phyloP scores from a whole-genome alignment of 2,329 filamentous ascomycete species.

The Arthrobotrys sinensis region DNA sequence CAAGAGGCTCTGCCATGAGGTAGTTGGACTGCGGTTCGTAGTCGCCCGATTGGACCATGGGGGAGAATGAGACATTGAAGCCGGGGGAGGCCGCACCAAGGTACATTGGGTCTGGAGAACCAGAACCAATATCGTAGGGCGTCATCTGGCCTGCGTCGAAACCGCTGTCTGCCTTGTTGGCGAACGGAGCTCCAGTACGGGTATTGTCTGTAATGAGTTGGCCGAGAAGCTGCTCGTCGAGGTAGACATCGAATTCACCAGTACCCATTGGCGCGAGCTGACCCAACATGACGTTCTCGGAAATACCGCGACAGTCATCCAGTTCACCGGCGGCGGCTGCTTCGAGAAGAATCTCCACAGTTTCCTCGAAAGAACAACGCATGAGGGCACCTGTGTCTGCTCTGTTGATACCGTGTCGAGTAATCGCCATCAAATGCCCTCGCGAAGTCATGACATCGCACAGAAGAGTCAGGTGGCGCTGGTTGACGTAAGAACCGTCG shows the following conservation, averaged over 20 bases:
- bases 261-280: constrained; percentile 98
- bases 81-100: constrained; percentile 83
- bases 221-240: constrained; percentile 95
- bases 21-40: constrained; percentile 80
- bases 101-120: constrained; percentile 75
- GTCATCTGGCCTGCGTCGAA: constrained; percentile 83
- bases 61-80: constrained; percentile 79
- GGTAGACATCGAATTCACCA: constrained; percentile 91
- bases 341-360: constrained; percentile 96
- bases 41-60: constrained; percentile 79
- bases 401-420: constrained; percentile 97
- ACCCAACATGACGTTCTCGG: constrained; percentile 98
- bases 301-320: constrained; percentile 97
- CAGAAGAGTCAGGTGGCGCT: constrained; percentile 93
- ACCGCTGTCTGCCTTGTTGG: constrained; percentile 75
- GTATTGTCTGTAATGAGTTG: constrained; percentile 95
- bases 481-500: constrained; percentile 99
- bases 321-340: constrained; percentile 94
- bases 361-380: constrained; percentile 99
- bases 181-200: constrained; percentile 77
- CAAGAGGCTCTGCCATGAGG: constrained; percentile 10
- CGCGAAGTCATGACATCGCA: constrained; percentile 98
- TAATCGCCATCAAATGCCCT: constrained; percentile 94
- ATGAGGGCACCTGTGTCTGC: constrained; percentile 98
- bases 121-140: constrained; percentile 85